These are phyloP conservation scores for Amanita rubescens DNA, from an alignment of 768 basidiomycete genomes.

Conservation along the genomic window DNA sequence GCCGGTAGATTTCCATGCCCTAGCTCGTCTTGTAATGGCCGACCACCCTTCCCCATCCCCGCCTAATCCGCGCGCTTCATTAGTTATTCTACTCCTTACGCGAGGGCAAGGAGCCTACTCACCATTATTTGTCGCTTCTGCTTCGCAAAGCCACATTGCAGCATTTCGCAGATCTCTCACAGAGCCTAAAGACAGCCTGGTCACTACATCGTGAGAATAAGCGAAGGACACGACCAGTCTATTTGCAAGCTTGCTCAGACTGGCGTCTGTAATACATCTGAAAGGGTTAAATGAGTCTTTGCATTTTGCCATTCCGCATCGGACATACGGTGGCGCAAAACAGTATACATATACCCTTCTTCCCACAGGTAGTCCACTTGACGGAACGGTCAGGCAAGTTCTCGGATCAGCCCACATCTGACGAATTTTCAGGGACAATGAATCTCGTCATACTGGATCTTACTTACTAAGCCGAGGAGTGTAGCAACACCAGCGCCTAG, in stretches of 20 bases:
- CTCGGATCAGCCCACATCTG: conserved; percentile 84
- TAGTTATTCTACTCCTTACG: neutral
- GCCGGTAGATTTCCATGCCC: conserved; percentile 48
- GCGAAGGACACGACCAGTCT: conserved; percentile 71
- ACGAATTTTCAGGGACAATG: neutral
- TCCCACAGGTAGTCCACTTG: conserved; percentile 63
- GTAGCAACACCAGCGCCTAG: conserved; percentile 78
- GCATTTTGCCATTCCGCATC: neutral
- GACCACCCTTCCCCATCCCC: conserved; percentile 50
- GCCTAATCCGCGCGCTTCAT: conserved; percentile 23
- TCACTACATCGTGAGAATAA: conserved; percentile 77
- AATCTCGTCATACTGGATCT: neutral
- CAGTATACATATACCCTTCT: conserved; percentile 68
- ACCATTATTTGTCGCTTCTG: conserved; percentile 27
- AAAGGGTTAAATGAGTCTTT: neutral
- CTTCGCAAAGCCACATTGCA: conserved; percentile 75
- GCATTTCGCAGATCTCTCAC: conserved; percentile 71
- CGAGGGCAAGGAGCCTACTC: neutral
- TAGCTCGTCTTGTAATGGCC: conserved; percentile 40
- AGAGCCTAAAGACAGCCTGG: conserved; percentile 70
- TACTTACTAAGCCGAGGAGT: conserved; percentile 60
- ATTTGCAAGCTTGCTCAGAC: conserved; percentile 50
- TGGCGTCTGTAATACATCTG: conserved; percentile 57
- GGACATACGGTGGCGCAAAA: conserved; percentile 69
- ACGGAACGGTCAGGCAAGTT: conserved; percentile 61